Percentiles rank a stretch among this genome's conserved stretches.
phyloP scores from a whole-genome alignment of 2,329 filamentous ascomycete species.

The Stachybotrys chlorohalonatus region DNA sequence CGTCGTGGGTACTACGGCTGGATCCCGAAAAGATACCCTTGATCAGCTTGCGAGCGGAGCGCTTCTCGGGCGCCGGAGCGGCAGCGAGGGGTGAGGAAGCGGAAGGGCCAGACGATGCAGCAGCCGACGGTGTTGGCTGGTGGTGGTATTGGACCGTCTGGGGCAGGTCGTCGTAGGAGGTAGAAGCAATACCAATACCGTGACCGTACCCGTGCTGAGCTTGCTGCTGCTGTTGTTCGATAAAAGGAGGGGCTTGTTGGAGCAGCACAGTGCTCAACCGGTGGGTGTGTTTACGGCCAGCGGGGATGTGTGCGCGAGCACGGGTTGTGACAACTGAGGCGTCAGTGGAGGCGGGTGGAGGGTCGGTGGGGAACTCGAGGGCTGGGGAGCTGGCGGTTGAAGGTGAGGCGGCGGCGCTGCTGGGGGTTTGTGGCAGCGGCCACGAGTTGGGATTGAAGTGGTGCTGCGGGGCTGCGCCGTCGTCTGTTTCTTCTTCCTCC shows the following conservation, averaged over 20 bases:
- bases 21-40: conserved; percentile 43
- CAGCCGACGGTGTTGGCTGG: neutral
- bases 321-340: neutral
- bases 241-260: neutral
- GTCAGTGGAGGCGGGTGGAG: neutral
- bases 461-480: neutral
- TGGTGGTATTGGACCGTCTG: conserved; percentile 12
- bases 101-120: neutral
- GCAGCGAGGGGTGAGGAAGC: conserved; percentile 20
- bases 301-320: neutral
- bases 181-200: conserved; percentile 11
- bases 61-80: conserved; percentile 30
- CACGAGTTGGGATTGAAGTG: neutral
- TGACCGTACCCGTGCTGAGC: conserved; percentile 17
- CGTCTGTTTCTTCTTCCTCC: neutral
- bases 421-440: conserved; percentile 4
- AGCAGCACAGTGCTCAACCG: neutral
- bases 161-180: conserved; percentile 14
- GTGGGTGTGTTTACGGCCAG: neutral
- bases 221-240: conserved; percentile 3
- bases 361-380: neutral
- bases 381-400: neutral
- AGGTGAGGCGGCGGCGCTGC: conserved; percentile 7
- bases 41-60: conserved; percentile 44
- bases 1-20: conserved; percentile 12